These are phyloP conservation scores for Globisporangium nodosum DNA, from an alignment of 352 stramenopile genomes.

Conservation along the genomic window DNA sequence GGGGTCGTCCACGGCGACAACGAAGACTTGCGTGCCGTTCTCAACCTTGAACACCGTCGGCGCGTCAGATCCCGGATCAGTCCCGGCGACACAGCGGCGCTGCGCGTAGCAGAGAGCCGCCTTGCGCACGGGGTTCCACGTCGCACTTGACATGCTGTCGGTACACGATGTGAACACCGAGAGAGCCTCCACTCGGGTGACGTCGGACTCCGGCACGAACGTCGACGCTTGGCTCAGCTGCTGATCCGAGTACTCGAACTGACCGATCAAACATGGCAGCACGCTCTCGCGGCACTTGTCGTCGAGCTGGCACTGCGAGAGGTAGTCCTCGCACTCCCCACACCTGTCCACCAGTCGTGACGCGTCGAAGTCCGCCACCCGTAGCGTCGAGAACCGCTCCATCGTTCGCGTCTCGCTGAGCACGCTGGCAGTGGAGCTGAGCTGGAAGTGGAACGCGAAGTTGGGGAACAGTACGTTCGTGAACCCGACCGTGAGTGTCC, in stretches of 20 bases:
- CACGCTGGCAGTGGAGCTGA: background rate
- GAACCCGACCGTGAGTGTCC: slow-evolving; percentile 5
- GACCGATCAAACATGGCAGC: slow-evolving; percentile 4
- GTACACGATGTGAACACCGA: slow-evolving; percentile 1
- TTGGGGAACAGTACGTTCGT: slow-evolving; percentile 12
- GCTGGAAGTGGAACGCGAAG: slow-evolving; percentile 6
- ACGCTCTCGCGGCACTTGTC: slow-evolving; percentile 5
- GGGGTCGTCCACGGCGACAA: background rate
- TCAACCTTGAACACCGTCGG: slow-evolving; percentile 5
- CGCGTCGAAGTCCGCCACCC: slow-evolving; percentile 5
- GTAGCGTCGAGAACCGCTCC: background rate
- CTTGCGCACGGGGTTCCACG: slow-evolving; percentile 5
- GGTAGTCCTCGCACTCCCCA: background rate
- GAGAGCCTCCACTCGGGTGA: slow-evolving; percentile 1
- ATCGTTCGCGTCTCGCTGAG: slow-evolving; percentile 2
- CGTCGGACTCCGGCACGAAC: slow-evolving; percentile 1
- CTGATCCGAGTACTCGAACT: background rate
- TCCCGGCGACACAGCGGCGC: slow-evolving; percentile 1
- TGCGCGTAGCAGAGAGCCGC: slow-evolving; percentile 5
- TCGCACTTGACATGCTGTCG: background rate
- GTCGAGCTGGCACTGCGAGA: slow-evolving; percentile 6
- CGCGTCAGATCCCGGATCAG: background rate
- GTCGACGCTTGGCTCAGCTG: background rate
- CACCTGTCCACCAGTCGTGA: slow-evolving; percentile 1
- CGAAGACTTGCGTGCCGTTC: slow-evolving; percentile 12